Base-by-base conservation (phyloP, 768 basidiomycete genomes). In the Lactarius pseudohatsudake region DNA sequence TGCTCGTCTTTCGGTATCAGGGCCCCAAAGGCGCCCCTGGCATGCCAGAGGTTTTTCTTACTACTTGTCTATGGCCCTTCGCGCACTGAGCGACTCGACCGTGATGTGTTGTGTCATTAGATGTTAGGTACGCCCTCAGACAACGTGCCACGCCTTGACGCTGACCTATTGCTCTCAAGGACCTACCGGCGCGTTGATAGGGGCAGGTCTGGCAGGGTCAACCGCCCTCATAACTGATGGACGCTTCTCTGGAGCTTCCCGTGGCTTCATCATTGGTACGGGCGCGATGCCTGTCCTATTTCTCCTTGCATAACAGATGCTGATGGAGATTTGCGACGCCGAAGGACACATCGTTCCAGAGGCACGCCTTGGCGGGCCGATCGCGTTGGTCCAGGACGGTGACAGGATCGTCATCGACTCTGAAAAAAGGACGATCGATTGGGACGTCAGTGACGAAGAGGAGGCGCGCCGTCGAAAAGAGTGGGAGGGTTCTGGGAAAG, bases 1-100 rank as follows among this genome's bases (percentile, higher is more conserved):
- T 91, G 47, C 79, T 94, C 65, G 86, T 95, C 55, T 89, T 95
- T 80, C 84, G 93, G 65, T 95, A 94, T 75, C 90, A 91, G 77
- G 93, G 93, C 15, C 92, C 94, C 0, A 93, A 91, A 75, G 92
- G 93, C 32, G 93, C 85, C n/a, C 94, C 92, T 32, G 93, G 93
- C 28, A 94, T 93, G 92, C 93, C 93, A 10, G 92, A 95, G 79
- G 85, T 85, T 59, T 59, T 32, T 55, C 41, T 20, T 26, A 22
- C 32, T 56, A 58, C 22, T 26, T 55, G 36, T 4, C 57, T 40
- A 47, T 64, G 22, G 41, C 13, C 40, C 59, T 43, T 13, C n/a
- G 22, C 59, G 38, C 38, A n/a, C 38, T 22, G 53, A 70, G 57
- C 60, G 34, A 47, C 47, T 20, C 28, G 36, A 20, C 28, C 20